phyloP scores from a whole-genome alignment of 2,329 filamentous ascomycete genomes.

The Acrocalymma vagum region DNA sequence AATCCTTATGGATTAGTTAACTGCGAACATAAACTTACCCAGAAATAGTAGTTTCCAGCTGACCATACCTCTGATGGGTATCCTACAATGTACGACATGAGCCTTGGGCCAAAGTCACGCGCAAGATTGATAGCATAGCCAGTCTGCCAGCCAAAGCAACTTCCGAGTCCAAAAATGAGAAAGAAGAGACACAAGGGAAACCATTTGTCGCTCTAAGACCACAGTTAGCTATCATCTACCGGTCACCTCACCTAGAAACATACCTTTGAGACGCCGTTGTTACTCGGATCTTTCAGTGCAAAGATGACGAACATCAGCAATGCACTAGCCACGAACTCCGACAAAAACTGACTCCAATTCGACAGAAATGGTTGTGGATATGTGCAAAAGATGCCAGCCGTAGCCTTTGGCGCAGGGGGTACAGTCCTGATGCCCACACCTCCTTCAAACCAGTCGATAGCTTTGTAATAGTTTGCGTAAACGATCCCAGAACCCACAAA shows the following conservation, averaged over 20 bases:
- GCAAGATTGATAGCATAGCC: conserved; percentile 79
- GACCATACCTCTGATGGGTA: conserved; percentile 74
- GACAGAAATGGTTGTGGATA: conserved; percentile 74
- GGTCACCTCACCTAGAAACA: conserved; percentile 2
- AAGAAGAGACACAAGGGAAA: conserved; percentile 71
- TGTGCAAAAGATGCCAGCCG: conserved; percentile 76
- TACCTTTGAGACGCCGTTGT: conserved; percentile 47
- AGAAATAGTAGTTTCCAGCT: conserved; percentile 76
- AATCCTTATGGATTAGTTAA: background rate
- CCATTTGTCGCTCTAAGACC: conserved; percentile 42
- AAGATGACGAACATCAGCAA: conserved; percentile 78
- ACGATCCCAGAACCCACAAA: conserved; percentile 64
- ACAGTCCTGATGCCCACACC: conserved; percentile 69
- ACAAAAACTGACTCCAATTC: conserved; percentile 73
- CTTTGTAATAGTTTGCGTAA: conserved; percentile 58
- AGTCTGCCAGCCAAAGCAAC: conserved; percentile 79
- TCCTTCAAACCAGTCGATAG: conserved; percentile 72
- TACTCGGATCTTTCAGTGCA: conserved; percentile 67
- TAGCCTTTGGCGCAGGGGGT: conserved; percentile 62
- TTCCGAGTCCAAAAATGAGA: conserved; percentile 76
- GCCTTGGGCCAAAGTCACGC: conserved; percentile 74
- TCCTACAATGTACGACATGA: conserved; percentile 73
- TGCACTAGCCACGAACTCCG: conserved; percentile 73
- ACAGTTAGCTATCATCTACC: conserved; percentile 8
- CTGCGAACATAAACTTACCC: conserved; percentile 56